Conservation (phyloP, 2,329 filamentous ascomycete genomes). For the Aurifilum marmelostoma region DNA sequence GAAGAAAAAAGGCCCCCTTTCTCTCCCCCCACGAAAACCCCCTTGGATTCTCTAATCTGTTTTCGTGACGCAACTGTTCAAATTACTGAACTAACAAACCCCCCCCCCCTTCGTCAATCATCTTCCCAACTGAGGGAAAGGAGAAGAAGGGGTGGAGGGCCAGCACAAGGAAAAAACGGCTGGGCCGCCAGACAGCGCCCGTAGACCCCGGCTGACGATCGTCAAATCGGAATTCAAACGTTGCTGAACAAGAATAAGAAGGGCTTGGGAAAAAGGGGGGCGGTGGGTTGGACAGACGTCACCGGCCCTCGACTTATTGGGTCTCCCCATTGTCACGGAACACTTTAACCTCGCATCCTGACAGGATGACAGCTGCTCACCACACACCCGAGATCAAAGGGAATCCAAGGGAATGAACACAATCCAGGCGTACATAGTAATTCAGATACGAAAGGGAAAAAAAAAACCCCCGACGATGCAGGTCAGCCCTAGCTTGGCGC, state of each 20-base stretch:
- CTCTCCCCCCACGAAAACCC: neutral
- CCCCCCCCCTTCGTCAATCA: constrained; percentile 1
- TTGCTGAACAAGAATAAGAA: neutral
- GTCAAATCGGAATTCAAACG: neutral
- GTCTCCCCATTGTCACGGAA: neutral
- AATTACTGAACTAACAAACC: neutral
- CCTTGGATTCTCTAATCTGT: neutral
- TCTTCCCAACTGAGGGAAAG: neutral
- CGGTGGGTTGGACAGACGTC: neutral
- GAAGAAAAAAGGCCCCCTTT: neutral
- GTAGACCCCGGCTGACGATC: neutral
- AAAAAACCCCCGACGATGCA: neutral
- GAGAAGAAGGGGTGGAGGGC: neutral
- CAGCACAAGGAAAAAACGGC: neutral
- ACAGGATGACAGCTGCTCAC: too few species aligned
- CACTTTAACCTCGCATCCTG: too few species aligned
- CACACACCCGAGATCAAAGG: too few species aligned
- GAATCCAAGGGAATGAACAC: too few species aligned
- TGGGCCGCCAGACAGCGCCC: neutral
- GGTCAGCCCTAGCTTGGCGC: constrained; percentile 1
- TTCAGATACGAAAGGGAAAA: too few species aligned
- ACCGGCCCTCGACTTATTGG: neutral
- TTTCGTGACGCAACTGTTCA: neutral
- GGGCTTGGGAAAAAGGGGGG: neutral
- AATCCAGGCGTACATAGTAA: too few species aligned